Evolutionary conservation across 2,329 filamentous ascomycete species (phyloP).

Genomic region (Curvularia eragrostidis): DNA sequence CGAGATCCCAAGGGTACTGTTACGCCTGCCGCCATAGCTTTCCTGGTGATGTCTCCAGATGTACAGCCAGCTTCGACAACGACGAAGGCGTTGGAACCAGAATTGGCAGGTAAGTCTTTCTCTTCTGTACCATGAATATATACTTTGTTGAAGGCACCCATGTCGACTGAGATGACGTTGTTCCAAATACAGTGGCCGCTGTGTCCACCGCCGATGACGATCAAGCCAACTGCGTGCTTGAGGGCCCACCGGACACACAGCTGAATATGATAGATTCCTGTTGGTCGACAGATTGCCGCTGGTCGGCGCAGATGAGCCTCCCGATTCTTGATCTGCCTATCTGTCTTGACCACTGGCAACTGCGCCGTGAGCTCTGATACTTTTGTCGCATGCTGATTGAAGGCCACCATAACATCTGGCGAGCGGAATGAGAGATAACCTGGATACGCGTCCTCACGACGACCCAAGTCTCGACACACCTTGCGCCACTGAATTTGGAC

Average conservation of each 20-base stretch:
- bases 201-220: conserved; percentile 65
- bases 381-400: conserved; percentile 56
- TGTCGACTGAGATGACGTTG: conserved; percentile 64
- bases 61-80: conserved; percentile 65
- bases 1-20: conserved; percentile 67
- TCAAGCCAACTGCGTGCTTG: conserved; percentile 54
- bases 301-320: conserved; percentile 58
- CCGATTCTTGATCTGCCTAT: conserved; percentile 57
- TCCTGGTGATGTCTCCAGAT: conserved; percentile 60
- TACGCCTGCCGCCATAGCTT: conserved; percentile 56
- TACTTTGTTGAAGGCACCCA: conserved; percentile 62
- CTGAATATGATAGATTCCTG: conserved; percentile 58
- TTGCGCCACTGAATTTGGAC: conserved; percentile 57
- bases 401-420: conserved; percentile 60
- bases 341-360: conserved; percentile 48
- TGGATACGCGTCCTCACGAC: conserved; percentile 47
- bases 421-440: conserved; percentile 56
- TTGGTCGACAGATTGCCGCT: conserved; percentile 57
- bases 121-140: conserved; percentile 46
- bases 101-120: conserved; percentile 20
- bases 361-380: conserved; percentile 54
- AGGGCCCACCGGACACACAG: conserved; percentile 64
- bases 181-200: conserved; percentile 64
- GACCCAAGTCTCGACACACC: conserved; percentile 59
- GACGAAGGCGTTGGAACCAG: conserved; percentile 46